phyloP scores from a whole-genome alignment of 2,329 filamentous ascomycete species.

The Diaporthe nobilis region DNA sequence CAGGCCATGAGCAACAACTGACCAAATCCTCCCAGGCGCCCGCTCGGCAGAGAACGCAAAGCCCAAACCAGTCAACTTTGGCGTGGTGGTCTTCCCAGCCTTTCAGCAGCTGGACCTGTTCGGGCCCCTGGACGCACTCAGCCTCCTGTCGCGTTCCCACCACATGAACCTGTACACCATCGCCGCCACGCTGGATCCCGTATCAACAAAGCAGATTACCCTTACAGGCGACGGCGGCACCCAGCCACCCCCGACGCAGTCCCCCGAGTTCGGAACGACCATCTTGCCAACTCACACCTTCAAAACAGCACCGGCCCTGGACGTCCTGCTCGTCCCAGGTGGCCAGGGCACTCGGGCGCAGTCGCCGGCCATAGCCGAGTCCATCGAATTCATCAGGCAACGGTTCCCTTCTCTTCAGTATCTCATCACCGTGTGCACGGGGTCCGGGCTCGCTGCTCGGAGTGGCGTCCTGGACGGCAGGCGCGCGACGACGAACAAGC shows the following conservation, averaged over 20 bases:
- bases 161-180: constrained; percentile 45
- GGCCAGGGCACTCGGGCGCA: constrained; percentile 63
- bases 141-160: constrained; percentile 43
- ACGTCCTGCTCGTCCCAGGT: constrained; percentile 76
- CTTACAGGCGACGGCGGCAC: background rate
- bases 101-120: constrained; percentile 49
- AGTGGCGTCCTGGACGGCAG: constrained; percentile 67
- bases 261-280: constrained; percentile 16
- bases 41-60: background rate
- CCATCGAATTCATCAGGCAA: constrained; percentile 56
- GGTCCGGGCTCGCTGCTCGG: constrained; percentile 63
- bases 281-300: constrained; percentile 66
- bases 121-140: constrained; percentile 47
- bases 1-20: background rate
- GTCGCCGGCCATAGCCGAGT: background rate
- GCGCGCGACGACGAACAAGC: constrained; percentile 72
- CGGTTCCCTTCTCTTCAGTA: constrained; percentile 59
- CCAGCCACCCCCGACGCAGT: background rate
- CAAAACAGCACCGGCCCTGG: constrained; percentile 63
- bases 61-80: constrained; percentile 41
- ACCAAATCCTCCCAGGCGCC: background rate
- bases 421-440: constrained; percentile 71
- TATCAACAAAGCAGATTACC: constrained; percentile 38
- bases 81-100: constrained; percentile 46
- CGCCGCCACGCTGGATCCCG: constrained; percentile 44